Base-by-base conservation (phyloP, 305 asterid species). In the Caryopteris hybrid region DNA sequence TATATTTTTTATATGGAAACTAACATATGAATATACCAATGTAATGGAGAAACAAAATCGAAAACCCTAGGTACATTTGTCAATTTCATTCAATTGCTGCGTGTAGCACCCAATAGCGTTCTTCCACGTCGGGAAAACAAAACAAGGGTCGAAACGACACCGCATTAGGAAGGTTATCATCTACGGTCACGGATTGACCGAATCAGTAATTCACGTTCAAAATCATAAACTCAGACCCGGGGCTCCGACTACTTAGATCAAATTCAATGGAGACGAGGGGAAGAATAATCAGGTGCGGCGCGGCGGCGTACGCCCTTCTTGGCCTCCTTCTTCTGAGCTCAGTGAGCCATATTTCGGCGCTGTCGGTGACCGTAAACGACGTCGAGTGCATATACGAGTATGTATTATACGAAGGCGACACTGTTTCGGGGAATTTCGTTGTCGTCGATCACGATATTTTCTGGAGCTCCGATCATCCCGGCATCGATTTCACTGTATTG, bases 391-490 rank as follows among this genome's bases (percentile, higher is more conserved):
- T 92, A 8, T 92, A 86, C 79, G 98, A 92, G 46, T 92, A 89
- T 76, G 98, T 92, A 0, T 74, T 86, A 22, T 89, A 92, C 80
- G 98, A 92, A 60, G 96, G 96, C 64, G 98, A 92, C 74, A 81
- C 84, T 45, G 85, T 92, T 45, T 83, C 96, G 3, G 98, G 98
- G 11, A 89, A 92, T 82, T 92, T 92, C 79, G 96, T 92, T 16
- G 96, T 89, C 42, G 98, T 87, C 12, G 96, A 92, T 78, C 98
- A 92, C 74, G 98, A 92, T 55, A 88, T 92, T 48, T 89, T 89
- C 81, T 88, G 98, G 98, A 79, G 86, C 76, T 83, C 92, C 3
- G 98, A 92, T 84, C 98, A 92, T 64, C 96, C 98, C 11, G 96
- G 96, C 74, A 84, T 89, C 77, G 98, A 92, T 43, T 86, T 92